Conservation (phyloP, 2,329 filamentous ascomycete species). For the Chaetomium globosum region DNA sequence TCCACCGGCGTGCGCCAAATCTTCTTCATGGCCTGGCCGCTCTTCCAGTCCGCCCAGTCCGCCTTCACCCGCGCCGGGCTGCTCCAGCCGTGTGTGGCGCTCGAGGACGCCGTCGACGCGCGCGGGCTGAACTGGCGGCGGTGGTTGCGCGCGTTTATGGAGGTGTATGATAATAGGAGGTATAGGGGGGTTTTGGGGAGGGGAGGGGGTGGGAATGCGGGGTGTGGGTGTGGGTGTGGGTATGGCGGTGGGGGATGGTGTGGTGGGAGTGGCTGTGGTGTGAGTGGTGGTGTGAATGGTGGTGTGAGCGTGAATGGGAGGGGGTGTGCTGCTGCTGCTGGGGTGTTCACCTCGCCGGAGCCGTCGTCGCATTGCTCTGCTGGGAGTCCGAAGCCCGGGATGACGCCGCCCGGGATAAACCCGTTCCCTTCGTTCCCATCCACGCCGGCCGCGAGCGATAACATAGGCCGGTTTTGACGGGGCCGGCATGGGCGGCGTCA, state of each 20-base stretch:
- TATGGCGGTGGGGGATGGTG: not conserved
- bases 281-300: not conserved
- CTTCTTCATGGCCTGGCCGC: conserved; percentile 35
- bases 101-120: conserved; percentile 31
- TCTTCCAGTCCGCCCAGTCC: conserved; percentile 32
- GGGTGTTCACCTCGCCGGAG: not conserved
- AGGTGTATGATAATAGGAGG: conserved; percentile 35
- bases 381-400: not conserved
- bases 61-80: conserved; percentile 30
- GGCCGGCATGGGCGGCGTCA: not conserved
- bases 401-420: not conserved
- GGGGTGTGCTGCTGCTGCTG: not conserved
- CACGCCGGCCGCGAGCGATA: not conserved
- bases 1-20: conserved; percentile 39
- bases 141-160: conserved; percentile 32
- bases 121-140: conserved; percentile 30
- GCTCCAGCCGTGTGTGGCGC: conserved; percentile 33
- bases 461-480: too few species aligned
- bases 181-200: conserved; percentile 23
- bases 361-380: not conserved
- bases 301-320: not conserved
- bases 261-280: not conserved
- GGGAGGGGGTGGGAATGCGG: not conserved
- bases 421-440: not conserved
- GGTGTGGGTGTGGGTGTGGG: too few species aligned